These are phyloP conservation scores for Nannizzia gypsea DNA, from an alignment of 2,329 filamentous ascomycete species.

Conservation along the genomic window DNA sequence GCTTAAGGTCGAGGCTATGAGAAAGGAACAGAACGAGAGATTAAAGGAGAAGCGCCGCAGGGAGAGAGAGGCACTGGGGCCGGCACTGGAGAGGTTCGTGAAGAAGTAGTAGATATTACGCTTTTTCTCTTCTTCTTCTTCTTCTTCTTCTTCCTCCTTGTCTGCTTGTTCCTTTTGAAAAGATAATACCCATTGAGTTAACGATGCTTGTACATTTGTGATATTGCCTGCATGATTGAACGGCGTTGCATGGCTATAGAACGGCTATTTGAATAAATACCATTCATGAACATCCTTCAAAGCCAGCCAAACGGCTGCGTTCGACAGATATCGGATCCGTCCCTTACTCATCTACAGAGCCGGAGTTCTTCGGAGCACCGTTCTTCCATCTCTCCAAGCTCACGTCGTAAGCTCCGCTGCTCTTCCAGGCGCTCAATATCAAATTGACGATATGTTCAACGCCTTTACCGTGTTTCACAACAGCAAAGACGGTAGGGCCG, in stretches of 20 bases:
- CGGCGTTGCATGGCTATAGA: conserved; percentile 1
- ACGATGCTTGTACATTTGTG: background rate
- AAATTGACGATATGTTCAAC: conserved; percentile 79
- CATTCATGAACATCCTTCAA: background rate
- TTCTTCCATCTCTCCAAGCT: conserved; percentile 36
- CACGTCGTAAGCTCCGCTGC: conserved; percentile 57
- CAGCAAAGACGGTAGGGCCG: conserved; percentile 87
- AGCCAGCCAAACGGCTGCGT: background rate
- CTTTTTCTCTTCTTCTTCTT: background rate
- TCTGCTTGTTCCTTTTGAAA: background rate
- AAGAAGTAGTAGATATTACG: background rate
- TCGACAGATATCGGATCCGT: background rate
- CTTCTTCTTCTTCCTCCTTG: background rate
- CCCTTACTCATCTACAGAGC: conserved; percentile 16
- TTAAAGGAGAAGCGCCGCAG: conserved; percentile 55
- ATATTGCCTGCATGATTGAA: background rate
- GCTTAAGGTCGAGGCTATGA: conserved; percentile 71
- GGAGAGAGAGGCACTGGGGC: conserved; percentile 66
- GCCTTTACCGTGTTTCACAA: conserved; percentile 85
- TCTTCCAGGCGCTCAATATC: conserved; percentile 85
- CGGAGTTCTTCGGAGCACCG: conserved; percentile 29
- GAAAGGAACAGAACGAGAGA: conserved; percentile 55
- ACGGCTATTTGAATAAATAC: background rate
- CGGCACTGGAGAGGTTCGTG: conserved; percentile 75
- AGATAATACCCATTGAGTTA: conserved; percentile 11